These are phyloP conservation scores for Malus orientalis DNA, from an alignment of 306 rosid species.

Conservation along the genomic window DNA sequence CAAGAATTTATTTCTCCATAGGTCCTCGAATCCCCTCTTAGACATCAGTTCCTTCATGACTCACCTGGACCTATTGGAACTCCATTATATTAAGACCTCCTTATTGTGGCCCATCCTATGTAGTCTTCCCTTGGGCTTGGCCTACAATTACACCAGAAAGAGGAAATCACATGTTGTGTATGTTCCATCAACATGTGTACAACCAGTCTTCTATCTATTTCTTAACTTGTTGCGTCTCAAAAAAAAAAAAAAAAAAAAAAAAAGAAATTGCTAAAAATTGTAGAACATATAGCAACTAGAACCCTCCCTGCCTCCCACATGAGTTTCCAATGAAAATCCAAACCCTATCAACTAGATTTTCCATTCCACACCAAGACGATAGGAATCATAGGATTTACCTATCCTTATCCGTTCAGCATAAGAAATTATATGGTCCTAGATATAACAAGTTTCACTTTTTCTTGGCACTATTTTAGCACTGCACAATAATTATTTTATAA, in stretches of 20 bases:
- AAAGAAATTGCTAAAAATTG: too few relatives aligned
- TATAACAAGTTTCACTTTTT: too few relatives aligned
- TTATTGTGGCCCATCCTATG: too few relatives aligned
- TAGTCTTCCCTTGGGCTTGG: too few relatives aligned
- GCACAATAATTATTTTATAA: too few relatives aligned
- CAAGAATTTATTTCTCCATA: too few relatives aligned
- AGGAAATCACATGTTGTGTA: too few relatives aligned
- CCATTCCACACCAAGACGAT: background rate
- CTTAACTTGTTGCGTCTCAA: background rate
- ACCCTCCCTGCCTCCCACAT: background rate
- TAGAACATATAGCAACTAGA: background rate
- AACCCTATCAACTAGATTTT: background rate
- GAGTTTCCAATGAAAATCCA: background rate
- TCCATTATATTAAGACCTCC: background rate
- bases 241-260: too few relatives aligned
- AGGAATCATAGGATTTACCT: background rate
- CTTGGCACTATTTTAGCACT: too few relatives aligned
- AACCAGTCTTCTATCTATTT: background rate
- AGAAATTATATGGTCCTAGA: too few relatives aligned
- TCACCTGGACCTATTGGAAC: background rate
- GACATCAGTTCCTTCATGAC: background rate
- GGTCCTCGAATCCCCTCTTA: background rate
- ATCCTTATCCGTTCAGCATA: background rate
- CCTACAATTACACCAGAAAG: background rate
- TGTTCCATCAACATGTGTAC: background rate